phyloP scores from a whole-genome alignment of 768 basidiomycete species.

The Rhodotorula toruloides region DNA sequence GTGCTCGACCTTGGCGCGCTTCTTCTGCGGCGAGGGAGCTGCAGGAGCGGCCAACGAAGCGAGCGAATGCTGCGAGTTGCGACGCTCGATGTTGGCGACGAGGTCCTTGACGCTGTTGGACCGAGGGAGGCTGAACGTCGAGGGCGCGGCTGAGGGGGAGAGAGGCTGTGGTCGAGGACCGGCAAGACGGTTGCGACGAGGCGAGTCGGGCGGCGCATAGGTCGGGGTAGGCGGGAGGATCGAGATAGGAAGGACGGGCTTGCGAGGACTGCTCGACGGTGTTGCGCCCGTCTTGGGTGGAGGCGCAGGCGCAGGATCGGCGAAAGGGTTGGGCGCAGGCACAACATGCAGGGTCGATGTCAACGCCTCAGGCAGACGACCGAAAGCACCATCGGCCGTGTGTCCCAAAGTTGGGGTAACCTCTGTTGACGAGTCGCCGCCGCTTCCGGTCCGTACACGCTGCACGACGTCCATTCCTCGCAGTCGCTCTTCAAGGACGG shows the following conservation, averaged over 20 bases:
- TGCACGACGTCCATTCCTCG: constrained; percentile 35
- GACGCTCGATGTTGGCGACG: constrained; percentile 22
- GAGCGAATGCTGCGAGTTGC: neutral
- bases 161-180: neutral
- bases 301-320: neutral
- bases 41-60: neutral
- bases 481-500: constrained; percentile 33
- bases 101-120: constrained; percentile 30
- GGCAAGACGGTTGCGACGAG: constrained; percentile 9
- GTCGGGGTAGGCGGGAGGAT: constrained; percentile 15
- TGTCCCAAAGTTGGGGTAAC: constrained; percentile 1
- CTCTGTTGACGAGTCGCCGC: constrained; percentile 4
- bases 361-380: neutral
- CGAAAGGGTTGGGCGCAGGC: constrained; percentile 11
- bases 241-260: neutral
- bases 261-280: neutral
- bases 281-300: neutral
- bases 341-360: no score
- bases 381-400: neutral
- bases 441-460: constrained; percentile 22
- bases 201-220: constrained; percentile 3
- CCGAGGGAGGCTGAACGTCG: neutral
- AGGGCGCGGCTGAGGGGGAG: neutral
- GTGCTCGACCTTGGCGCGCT: constrained; percentile 18
- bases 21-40: neutral